phyloP scores from a whole-genome alignment of 2,329 filamentous ascomycete genomes.

The Penicillium crustosum region DNA sequence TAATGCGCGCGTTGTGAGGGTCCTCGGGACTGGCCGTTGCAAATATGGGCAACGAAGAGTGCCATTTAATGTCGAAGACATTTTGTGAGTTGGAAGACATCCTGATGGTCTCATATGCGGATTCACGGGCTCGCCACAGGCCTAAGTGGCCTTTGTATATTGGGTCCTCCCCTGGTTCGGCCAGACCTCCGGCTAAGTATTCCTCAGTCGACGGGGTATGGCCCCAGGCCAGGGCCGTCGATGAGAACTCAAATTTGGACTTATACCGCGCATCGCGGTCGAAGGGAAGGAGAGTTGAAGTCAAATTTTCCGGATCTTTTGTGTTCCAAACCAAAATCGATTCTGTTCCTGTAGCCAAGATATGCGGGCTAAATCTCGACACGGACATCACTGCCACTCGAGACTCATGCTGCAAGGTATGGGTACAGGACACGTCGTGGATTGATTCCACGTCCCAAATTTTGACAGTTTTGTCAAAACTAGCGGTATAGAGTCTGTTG shows the following conservation, averaged over 20 bases:
- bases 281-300: conserved; percentile 31
- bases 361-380: conserved; percentile 36
- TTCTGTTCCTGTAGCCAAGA: conserved; percentile 51
- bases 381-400: conserved; percentile 55
- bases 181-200: conserved; percentile 57
- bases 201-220: conserved; percentile 35
- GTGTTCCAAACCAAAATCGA: conserved; percentile 41
- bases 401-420: conserved; percentile 47
- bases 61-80: conserved; percentile 61
- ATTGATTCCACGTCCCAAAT: conserved; percentile 51
- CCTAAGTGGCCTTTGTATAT: conserved; percentile 50
- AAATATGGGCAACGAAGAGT: conserved; percentile 51
- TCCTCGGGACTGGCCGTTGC: conserved; percentile 51
- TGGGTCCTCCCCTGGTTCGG: conserved; percentile 40
- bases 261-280: conserved; percentile 22
- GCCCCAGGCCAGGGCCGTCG: conserved; percentile 53
- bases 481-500: conserved; percentile 52
- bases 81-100: conserved; percentile 53
- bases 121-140: conserved; percentile 53
- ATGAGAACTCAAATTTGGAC: conserved; percentile 38
- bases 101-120: conserved; percentile 32
- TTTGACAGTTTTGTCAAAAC: conserved; percentile 57
- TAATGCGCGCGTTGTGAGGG: conserved; percentile 25
- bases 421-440: conserved; percentile 28
- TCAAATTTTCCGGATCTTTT: conserved; percentile 26